Base-by-base conservation (phyloP, 768 basidiomycete species). In the Chalciporus sphaerocephalus region DNA sequence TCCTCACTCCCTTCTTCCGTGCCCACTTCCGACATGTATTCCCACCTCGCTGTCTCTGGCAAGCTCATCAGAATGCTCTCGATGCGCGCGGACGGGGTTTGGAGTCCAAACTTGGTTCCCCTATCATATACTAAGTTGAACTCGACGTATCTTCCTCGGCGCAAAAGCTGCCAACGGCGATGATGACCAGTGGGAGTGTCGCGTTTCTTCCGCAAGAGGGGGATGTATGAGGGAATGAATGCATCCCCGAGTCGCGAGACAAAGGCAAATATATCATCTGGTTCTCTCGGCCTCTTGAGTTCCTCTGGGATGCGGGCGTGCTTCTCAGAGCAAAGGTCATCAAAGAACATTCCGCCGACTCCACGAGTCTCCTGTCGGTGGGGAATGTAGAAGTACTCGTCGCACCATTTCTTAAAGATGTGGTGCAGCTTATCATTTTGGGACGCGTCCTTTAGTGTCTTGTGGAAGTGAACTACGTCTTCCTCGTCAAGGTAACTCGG, bases 341-440 rank as follows among this genome's bases (percentile, higher is more conserved):
- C 96, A 60, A 97, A 95, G 74, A 98, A 98, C 44, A 99, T 71
- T 1, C 96, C 96, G 24, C 96, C 96, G 39, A 99, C 69, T 4
- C 96, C 96, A 35, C 96, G 80, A 2, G 81, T 68, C 69, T 98
- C 96, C 23, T 68, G 61, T 10, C 96, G 81, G 64, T 98, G 96
- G 15, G 88, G 76, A 59, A 97, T 87, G 66, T 76, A 85, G 67
- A 99, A 99, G 71, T 99, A 99, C 63, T 94, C 85, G 68, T 98
- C 96, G 70, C 95, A 97, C 92, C 93, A 97, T 53, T 79, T 78
- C 64, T 98, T 98, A 78, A 93, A 92, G 2, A 74, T 70, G 3
- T 79, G 75, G 70, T 91, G 89, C 42, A 95, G 72, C 21, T 70
- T 69, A 2, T 92, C 84, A 20, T 70, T 64, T 54, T 87, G 85